Base-by-base conservation (phyloP, 176 grass and related monocot species). In the Carex scoparia region DNA sequence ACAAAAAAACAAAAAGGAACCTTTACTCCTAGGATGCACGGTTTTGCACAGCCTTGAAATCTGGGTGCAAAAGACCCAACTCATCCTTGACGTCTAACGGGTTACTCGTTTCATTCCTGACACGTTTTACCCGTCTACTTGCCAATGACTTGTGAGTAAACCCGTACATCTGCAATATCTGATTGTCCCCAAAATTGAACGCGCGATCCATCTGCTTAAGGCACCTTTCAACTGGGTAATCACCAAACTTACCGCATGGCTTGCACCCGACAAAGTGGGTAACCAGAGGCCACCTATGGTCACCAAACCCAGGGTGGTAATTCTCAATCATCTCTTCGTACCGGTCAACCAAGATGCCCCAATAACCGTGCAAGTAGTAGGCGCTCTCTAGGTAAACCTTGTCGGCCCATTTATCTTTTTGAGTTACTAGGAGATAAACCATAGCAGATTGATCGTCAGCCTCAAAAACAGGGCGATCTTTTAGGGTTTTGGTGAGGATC, bases 231-330 rank as follows among this genome's bases (percentile, higher is more conserved):
- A 99, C 97, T 0, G 97, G 91, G 59, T 99, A 99, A 89, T 99
- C 97, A 5, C 97, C 93, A 75, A 99, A 95, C 67, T 99, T 96
- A 14, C 90, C 94, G 23, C 97, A 99, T 0, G 97, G 97, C 81
- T 99, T 99, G 90, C 97, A 99, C 2, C 97, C 97, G 61, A 99
- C 97, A 49, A 99, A 99, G 87, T 99, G 97, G 7, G 97, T 99
- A 63, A 99, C 97, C 5, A 99, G 86, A 0, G 97, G 97, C 97
- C 97, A 99, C 53, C 97, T 89, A 60, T 99, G 97, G 84, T 99
- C 97, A 0, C 97, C 97, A 0, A 99, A 92, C 38, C 97, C 97
- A n/a, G 97, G 93, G n/a, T 92, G 88, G 87, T 95, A 94, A 58
- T 96, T 96, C 87, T 94, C 91, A n/a, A 99, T 72, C 97, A 99